Percentiles rank a stretch among this genome's conserved stretches.
These are phyloP conservation scores for Pestalotiopsis sp. DNA, from an alignment of 2,329 filamentous ascomycete species.

Conservation along the genomic window DNA sequence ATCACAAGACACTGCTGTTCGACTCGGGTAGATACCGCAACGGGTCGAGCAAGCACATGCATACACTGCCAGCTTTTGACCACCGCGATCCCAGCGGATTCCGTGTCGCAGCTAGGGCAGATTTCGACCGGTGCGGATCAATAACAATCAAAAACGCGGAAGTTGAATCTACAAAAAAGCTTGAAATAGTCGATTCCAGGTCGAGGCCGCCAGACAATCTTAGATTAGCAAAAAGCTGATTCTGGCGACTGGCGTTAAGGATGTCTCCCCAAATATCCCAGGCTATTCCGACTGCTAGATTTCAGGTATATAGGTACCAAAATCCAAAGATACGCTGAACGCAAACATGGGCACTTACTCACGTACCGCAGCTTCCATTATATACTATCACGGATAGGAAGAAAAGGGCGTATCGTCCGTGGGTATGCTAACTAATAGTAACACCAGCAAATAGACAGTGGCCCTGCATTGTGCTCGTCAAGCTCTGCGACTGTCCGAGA, in stretches of 20 bases:
- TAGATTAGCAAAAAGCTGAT: conserved; percentile 16
- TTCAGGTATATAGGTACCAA: neutral
- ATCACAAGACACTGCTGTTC: neutral
- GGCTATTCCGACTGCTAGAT: conserved; percentile 19
- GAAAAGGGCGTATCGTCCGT: neutral
- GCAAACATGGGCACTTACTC: neutral
- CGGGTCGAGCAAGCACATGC: neutral
- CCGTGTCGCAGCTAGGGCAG: neutral
- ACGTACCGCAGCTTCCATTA: neutral
- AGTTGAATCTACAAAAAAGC: neutral
- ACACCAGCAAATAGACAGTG: neutral
- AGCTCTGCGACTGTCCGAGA: neutral
- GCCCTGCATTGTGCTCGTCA: neutral
- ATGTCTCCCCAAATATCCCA: conserved; percentile 17
- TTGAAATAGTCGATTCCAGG: neutral
- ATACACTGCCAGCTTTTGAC: neutral
- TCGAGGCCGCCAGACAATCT: neutral
- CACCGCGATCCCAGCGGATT: neutral
- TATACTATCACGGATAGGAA: neutral
- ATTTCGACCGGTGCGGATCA: neutral
- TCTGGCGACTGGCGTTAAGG: conserved; percentile 16
- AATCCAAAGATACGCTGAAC: too few relatives aligned
- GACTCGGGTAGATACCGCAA: neutral
- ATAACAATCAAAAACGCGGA: neutral
- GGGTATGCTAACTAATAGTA: neutral